These are phyloP conservation scores for Hypoxylon sp. DNA, from an alignment of 2,329 filamentous ascomycete genomes.

Conservation along the genomic window DNA sequence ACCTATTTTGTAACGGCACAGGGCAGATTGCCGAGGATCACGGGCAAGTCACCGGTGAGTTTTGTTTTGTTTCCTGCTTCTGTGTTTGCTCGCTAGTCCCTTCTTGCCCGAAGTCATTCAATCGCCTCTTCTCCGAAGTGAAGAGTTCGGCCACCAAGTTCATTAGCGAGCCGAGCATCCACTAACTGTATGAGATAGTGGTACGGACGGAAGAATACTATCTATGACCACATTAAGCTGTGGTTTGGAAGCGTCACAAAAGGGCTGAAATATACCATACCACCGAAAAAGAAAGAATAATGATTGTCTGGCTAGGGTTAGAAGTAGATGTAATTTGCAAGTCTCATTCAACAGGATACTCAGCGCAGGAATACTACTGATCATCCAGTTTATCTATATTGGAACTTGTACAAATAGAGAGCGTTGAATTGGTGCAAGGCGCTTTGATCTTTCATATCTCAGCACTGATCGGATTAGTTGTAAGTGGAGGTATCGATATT, in stretches of 20 bases:
- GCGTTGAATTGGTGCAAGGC: not conserved
- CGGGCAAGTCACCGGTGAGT: slow-evolving; percentile 40
- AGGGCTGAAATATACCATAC: slow-evolving; percentile 41
- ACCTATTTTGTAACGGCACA: slow-evolving; percentile 43
- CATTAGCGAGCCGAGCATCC: not conserved
- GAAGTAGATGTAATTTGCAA: not conserved
- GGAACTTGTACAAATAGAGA: not conserved
- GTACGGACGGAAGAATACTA: slow-evolving; percentile 44
- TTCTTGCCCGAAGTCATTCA: not conserved
- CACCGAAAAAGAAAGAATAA: slow-evolving; percentile 40
- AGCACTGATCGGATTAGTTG: too few species aligned
- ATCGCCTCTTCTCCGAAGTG: too few species aligned
- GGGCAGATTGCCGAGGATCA: slow-evolving; percentile 43
- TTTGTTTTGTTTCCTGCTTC: not conserved
- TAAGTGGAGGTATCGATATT: not conserved
- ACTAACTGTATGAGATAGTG: slow-evolving; percentile 33
- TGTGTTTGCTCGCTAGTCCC: not conserved
- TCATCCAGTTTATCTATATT: not conserved
- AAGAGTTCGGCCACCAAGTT: not conserved
- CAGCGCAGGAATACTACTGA: not conserved
- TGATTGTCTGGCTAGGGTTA: slow-evolving; percentile 11
- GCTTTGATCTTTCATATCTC: not conserved
- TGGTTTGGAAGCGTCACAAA: slow-evolving; percentile 48
- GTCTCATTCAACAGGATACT: not conserved
- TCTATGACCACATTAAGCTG: slow-evolving; percentile 43